Conservation (phyloP, 306 rosid species). For the Prunus campanulata region DNA sequence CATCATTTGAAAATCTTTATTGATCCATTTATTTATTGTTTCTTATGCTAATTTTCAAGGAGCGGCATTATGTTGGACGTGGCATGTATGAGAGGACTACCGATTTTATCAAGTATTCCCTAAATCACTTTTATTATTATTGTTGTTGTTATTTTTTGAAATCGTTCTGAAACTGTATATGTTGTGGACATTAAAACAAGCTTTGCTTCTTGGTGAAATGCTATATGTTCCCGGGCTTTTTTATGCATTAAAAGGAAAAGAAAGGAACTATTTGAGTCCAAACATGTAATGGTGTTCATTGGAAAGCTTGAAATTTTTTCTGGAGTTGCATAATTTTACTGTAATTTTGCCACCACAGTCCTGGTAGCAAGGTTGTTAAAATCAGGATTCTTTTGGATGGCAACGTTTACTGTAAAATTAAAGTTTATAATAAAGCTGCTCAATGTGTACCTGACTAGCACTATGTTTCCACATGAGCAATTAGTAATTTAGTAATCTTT, state of each 20-base stretch:
- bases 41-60: slow-evolving; percentile 46
- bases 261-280: neutral
- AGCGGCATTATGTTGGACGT: slow-evolving; percentile 86
- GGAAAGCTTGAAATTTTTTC: neutral
- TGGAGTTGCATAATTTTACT: neutral
- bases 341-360: neutral
- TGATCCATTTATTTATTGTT: slow-evolving; percentile 15
- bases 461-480: too few species aligned
- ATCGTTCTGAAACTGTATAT: neutral
- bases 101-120: slow-evolving; percentile 79
- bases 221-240: neutral
- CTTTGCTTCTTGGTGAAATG: neutral
- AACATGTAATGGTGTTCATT: neutral
- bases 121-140: neutral
- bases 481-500: too few species aligned
- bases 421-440: too few species aligned
- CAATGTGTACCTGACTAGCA: too few species aligned
- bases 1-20: slow-evolving; percentile 19
- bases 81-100: slow-evolving; percentile 94
- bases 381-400: neutral
- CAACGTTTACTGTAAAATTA: too few species aligned
- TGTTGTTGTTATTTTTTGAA: neutral
- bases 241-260: neutral
- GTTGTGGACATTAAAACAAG: neutral
- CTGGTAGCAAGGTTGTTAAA: neutral